phyloP scores from a whole-genome alignment of 176 grass and related monocot genomes.

The Avena sativa region DNA sequence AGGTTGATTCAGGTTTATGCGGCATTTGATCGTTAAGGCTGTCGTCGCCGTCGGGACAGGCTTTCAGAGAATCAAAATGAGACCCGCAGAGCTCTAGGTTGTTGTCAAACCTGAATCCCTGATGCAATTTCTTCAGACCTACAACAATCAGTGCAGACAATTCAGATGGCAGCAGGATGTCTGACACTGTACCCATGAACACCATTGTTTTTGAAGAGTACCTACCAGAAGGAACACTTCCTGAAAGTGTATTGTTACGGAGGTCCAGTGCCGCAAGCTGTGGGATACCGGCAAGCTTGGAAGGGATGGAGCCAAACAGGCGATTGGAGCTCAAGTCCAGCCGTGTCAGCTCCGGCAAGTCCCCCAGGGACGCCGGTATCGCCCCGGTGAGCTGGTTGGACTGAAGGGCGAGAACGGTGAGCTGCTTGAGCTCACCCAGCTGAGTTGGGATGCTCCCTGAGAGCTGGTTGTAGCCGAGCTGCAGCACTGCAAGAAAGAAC shows the following conservation, averaged over 20 bases:
- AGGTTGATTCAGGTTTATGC: constrained; percentile 75
- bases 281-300: constrained; percentile 63
- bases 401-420: constrained; percentile 77
- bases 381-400: constrained; percentile 79
- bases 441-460: constrained; percentile 77
- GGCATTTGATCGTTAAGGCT: constrained; percentile 43
- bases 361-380: constrained; percentile 68
- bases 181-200: background rate
- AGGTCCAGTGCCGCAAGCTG: constrained; percentile 61
- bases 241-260: constrained; percentile 75
- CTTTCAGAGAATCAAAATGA: constrained; percentile 58
- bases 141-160: constrained; percentile 10
- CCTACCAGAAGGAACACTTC: constrained; percentile 79
- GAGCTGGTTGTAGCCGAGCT: constrained; percentile 80
- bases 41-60: constrained; percentile 41
- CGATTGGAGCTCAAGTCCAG: constrained; percentile 84
- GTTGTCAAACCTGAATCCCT: constrained; percentile 68
- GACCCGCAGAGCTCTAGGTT: constrained; percentile 76
- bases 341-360: constrained; percentile 60
- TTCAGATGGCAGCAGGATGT: constrained; percentile 15
- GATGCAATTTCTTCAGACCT: constrained; percentile 68
- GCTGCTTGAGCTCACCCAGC: constrained; percentile 66
- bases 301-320: constrained; percentile 82
- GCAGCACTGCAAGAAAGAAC: constrained; percentile 63
- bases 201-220: background rate